phyloP scores from a whole-genome alignment of 139 green algal species.

The Ulvella scutata region DNA sequence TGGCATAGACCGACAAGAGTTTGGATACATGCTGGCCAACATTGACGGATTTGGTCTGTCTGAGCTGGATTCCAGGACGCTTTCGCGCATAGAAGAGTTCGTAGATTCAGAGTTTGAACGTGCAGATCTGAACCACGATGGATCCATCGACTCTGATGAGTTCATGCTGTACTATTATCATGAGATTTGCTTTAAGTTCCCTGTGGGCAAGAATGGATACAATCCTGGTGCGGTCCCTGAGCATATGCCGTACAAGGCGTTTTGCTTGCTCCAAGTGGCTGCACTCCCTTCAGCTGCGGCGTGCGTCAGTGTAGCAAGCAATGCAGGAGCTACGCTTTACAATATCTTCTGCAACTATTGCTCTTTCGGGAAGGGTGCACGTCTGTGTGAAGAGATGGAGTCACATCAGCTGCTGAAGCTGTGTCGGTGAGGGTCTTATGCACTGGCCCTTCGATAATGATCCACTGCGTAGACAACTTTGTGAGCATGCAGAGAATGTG shows the following conservation, averaged over 20 bases:
- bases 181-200: constrained; percentile 42
- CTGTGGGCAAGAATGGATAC: constrained; percentile 20
- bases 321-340: constrained; percentile 25
- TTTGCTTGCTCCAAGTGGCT: not conserved
- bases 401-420: constrained; percentile 25
- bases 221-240: constrained; percentile 25
- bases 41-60: not conserved
- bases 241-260: too few relatives aligned
- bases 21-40: not conserved
- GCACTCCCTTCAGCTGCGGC: not conserved
- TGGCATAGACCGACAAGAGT: not conserved
- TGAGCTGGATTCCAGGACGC: not conserved
- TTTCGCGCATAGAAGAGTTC: constrained; percentile 1
- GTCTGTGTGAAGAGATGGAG: constrained; percentile 23
- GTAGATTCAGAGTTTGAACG: constrained; percentile 6
- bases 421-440: too few relatives aligned
- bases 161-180: constrained; percentile 35
- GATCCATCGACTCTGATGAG: constrained; percentile 23
- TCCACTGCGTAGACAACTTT: too few relatives aligned
- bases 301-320: not conserved
- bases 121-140: constrained; percentile 12
- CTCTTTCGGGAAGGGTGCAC: constrained; percentile 14
- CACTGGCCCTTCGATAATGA: too few relatives aligned
- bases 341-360: constrained; percentile 41
- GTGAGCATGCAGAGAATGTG: constrained; percentile 16